Evolutionary conservation across 1,284 basidiomycete species (phyloP).

Genomic region (Stygiomarasmius scandens): DNA sequence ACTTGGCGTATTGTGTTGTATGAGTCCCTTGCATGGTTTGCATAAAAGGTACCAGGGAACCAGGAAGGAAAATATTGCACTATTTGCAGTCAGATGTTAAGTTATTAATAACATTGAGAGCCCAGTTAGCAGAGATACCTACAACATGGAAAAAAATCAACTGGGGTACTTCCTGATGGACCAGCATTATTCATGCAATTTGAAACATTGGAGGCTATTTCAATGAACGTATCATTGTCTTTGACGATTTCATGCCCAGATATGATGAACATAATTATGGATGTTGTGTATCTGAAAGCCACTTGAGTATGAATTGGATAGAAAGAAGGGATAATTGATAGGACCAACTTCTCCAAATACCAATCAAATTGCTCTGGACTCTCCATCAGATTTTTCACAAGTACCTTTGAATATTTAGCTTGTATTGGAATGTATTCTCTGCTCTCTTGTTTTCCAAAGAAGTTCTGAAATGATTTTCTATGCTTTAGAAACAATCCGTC

Average conservation of each 20-base stretch:
- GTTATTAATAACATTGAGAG: constrained; percentile 4
- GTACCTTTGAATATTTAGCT: constrained; percentile 16
- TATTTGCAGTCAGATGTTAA: constrained; percentile 1
- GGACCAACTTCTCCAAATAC: no score
- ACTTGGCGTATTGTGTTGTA: constrained; percentile 6
- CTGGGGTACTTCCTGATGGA: constrained; percentile 20
- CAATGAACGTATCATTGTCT: constrained; percentile 24
- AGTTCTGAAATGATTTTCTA: constrained; percentile 21
- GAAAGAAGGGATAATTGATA: no score
- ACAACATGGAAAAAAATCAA: constrained; percentile 26
- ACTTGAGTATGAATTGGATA: no score
- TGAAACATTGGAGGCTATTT: constrained; percentile 15
- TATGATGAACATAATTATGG: constrained; percentile 23
- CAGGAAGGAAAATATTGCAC: constrained; percentile 26
- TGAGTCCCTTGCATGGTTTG: constrained; percentile 14
- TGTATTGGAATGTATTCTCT: constrained; percentile 18
- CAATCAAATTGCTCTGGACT: not conserved
- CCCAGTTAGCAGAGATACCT: constrained; percentile 1
- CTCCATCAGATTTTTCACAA: constrained; percentile 20
- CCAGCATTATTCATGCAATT: constrained; percentile 18
- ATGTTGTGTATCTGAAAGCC: constrained; percentile 20
- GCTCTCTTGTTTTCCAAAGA: constrained; percentile 17
- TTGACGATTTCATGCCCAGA: constrained; percentile 27
- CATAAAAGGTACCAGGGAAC: constrained; percentile 29
- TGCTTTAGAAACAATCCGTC: constrained; percentile 23